phyloP scores from a whole-genome alignment of 345 rosid genomes.

The Populus ilicifolia region DNA sequence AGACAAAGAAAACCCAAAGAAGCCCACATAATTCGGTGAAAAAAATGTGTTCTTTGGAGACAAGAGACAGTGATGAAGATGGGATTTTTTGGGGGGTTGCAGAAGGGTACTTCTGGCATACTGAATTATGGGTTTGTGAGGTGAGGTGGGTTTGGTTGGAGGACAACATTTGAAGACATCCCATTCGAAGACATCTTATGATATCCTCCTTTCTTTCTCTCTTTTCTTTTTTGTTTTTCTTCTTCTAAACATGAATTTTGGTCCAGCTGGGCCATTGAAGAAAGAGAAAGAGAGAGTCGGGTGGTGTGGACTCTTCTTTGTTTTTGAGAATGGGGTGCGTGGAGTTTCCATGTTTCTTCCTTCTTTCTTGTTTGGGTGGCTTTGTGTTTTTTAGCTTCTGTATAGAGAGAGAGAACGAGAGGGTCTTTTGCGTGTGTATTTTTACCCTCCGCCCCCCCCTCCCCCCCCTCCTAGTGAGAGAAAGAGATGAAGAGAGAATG shows the following conservation, averaged over 20 bases:
- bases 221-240: slow-evolving; percentile 21
- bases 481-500: not conserved
- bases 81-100: slow-evolving; percentile 60
- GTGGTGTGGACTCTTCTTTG: slow-evolving; percentile 31
- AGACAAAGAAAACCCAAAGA: slow-evolving; percentile 73
- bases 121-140: slow-evolving; percentile 4
- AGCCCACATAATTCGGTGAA: slow-evolving; percentile 71
- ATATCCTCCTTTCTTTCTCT: slow-evolving; percentile 14
- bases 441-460: not conserved
- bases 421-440: not conserved
- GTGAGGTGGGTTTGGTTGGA: slow-evolving; percentile 56
- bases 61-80: slow-evolving; percentile 57
- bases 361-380: slow-evolving; percentile 11
- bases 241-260: slow-evolving; percentile 29
- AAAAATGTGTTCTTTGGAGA: slow-evolving; percentile 31
- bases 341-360: slow-evolving; percentile 30
- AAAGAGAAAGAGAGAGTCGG: slow-evolving; percentile 24
- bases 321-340: slow-evolving; percentile 12
- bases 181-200: slow-evolving; percentile 24
- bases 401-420: slow-evolving; percentile 14
- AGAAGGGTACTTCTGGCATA: slow-evolving; percentile 62
- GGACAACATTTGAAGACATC: slow-evolving; percentile 30
- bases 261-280: slow-evolving; percentile 66
- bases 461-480: not conserved
- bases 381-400: not conserved